Base-by-base conservation (phyloP, 441 rosid genomes). In the Erodium trifolium region DNA sequence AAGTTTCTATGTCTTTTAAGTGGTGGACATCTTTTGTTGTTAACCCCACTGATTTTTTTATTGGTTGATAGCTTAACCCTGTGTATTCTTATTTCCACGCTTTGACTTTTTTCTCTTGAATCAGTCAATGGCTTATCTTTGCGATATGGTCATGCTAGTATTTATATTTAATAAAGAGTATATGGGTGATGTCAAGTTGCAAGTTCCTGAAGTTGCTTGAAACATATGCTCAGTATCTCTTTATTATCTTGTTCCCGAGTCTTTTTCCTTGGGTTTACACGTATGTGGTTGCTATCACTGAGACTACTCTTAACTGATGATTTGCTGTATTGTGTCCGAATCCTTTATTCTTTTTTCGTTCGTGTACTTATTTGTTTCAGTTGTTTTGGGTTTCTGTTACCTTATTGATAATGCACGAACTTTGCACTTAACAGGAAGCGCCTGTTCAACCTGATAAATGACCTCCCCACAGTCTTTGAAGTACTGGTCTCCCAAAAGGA, bases 341-440 rank as follows among this genome's bases (percentile, higher is more conserved):
- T 43, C 49, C 7, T 0, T 43, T 43, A n/a, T 10, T 43, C 0
- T 43, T 43, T 11, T 0, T 23, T 23, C 27, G 27, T 23, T 23
- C 27, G 27, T 23, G 27, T 23, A 23, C 27, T 23, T 23, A 7
- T 43, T 47, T 47, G 53, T 47, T 47, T 1, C 3, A 47, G 14
- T 47, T 10, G 53, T 47, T 47, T 47, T 11, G 53, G n/a, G n/a
- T 10, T 47, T 2, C 3, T 6, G 53, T 13, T 11, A 4, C 53
- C 3, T 45, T 47, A 47, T 10, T 47, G 3, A 47, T 47, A 10
- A 47, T 47, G 53, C 14, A 47, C 5, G 14, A 47, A 2, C 53
- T 47, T 47, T 47, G n/a, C 53, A 47, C 53, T 11, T 47, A 47
- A 47, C 53, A 47, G 53, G 53, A 47, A 47, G 53, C 53, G 53